Conservation (phyloP, 345 rosid species). For the Eucalyptus cloeziana region DNA sequence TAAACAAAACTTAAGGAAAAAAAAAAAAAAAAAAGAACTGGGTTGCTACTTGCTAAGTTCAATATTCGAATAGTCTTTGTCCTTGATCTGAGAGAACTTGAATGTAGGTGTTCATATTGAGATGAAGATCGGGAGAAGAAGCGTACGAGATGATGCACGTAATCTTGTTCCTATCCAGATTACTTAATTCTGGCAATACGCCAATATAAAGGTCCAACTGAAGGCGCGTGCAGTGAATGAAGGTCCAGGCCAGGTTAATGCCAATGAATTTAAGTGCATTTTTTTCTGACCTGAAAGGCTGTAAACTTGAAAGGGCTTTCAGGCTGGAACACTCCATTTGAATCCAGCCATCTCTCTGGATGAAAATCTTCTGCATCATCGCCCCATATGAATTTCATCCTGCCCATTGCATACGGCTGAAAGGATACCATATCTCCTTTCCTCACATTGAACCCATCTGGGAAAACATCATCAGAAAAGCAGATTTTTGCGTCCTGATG, state of each 20-base stretch:
- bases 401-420: conserved; percentile 57
- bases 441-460: conserved; percentile 40
- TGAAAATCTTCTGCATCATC: conserved; percentile 30
- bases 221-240: not conserved
- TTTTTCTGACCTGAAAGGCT: conserved; percentile 39
- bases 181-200: not conserved
- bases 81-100: not conserved
- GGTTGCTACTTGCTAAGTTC: not conserved
- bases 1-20: not conserved
- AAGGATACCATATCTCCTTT: conserved; percentile 41
- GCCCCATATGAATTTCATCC: conserved; percentile 58
- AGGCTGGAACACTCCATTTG: conserved; percentile 22
- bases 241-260: not conserved
- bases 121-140: not conserved
- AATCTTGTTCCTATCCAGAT: not conserved
- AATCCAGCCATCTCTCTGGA: conserved; percentile 49
- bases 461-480: conserved; percentile 42
- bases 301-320: conserved; percentile 53
- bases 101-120: not conserved
- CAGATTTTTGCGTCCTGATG: conserved; percentile 44
- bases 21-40: not conserved
- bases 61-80: not conserved
- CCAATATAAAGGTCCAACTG: not conserved
- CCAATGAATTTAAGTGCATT: not conserved
- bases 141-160: not conserved